Evolutionary conservation across 2,329 filamentous ascomycete species (phyloP).

Genomic region (Pyrenophora graminea): DNA sequence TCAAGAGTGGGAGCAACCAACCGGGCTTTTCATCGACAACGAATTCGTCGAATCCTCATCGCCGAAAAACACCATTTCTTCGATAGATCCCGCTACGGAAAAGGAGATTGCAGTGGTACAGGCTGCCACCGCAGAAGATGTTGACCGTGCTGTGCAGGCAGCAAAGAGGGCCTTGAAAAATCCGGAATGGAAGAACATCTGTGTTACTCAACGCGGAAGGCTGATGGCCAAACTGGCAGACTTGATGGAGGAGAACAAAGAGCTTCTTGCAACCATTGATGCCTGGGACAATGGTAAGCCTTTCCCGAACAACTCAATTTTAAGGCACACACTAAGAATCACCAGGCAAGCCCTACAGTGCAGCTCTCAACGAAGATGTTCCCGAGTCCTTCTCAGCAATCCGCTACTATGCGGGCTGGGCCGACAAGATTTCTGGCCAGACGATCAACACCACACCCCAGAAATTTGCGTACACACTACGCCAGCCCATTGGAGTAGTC

Average conservation of each 20-base stretch:
- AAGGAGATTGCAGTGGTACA: constrained; percentile 38
- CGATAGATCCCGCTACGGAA: constrained; percentile 29
- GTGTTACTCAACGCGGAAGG: constrained; percentile 21
- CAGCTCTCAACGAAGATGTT: constrained; percentile 65
- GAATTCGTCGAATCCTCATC: constrained; percentile 48
- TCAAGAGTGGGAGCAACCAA: constrained; percentile 44
- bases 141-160: constrained; percentile 43
- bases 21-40: constrained; percentile 52
- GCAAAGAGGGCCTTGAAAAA: constrained; percentile 31
- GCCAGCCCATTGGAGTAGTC: constrained; percentile 8
- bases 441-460: constrained; percentile 65
- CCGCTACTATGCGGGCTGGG: constrained; percentile 75
- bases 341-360: constrained; percentile 63
- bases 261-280: constrained; percentile 29
- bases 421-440: constrained; percentile 75
- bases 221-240: constrained; percentile 33
- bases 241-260: constrained; percentile 33
- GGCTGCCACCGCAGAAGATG: constrained; percentile 39
- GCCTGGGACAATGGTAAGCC: constrained; percentile 71
- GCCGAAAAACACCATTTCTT: constrained; percentile 25
- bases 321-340: background rate
- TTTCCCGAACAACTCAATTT: background rate
- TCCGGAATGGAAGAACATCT: constrained; percentile 26
- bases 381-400: constrained; percentile 57
- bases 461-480: constrained; percentile 72